Evolutionary conservation across 106 monocot genomes (phyloP).

Genomic region (Posidonia australis): DNA sequence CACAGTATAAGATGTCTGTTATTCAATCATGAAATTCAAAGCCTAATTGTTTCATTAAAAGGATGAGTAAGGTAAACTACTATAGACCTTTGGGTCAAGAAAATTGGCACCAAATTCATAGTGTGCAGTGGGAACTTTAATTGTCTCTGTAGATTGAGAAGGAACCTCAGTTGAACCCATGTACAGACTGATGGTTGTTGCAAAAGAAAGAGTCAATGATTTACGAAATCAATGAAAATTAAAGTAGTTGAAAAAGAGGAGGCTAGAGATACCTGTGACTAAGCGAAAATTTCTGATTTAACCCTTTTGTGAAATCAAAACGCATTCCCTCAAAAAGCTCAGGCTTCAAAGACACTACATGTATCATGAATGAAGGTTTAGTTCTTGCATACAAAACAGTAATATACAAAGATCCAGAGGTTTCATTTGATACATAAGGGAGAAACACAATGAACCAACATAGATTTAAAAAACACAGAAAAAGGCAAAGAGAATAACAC

Average conservation of each 20-base stretch:
- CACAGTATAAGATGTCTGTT: not conserved
- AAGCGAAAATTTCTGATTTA: conserved; percentile 91
- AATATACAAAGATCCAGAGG: not conserved
- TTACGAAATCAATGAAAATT: not conserved
- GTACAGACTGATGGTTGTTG: conserved; percentile 46
- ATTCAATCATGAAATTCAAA: not conserved
- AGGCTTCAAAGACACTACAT: conserved; percentile 93
- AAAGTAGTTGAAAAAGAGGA: not conserved
- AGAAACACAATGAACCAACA: not conserved
- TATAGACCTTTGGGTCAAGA: conserved; percentile 78
- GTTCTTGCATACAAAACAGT: no score
- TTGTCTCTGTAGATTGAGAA: conserved; percentile 54
- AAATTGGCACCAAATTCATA: conserved; percentile 99
- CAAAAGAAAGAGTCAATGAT: not conserved
- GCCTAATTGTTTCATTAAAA: not conserved
- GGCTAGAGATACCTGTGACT: conserved; percentile 61
- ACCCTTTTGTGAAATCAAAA: conserved; percentile 92
- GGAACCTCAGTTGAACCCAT: conserved; percentile 96
- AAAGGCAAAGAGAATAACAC: no score
- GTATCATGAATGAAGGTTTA: not conserved
- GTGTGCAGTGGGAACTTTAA: conserved; percentile 84
- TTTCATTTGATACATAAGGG: not conserved
- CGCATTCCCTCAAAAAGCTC: conserved; percentile 91
- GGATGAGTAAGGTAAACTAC: not conserved
- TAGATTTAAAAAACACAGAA: not conserved